Percentiles rank a stretch among this genome's conserved stretches.
Evolutionary conservation across 2,329 filamentous ascomycete species (phyloP).

Genomic region (Nigrospora osmanthi): DNA sequence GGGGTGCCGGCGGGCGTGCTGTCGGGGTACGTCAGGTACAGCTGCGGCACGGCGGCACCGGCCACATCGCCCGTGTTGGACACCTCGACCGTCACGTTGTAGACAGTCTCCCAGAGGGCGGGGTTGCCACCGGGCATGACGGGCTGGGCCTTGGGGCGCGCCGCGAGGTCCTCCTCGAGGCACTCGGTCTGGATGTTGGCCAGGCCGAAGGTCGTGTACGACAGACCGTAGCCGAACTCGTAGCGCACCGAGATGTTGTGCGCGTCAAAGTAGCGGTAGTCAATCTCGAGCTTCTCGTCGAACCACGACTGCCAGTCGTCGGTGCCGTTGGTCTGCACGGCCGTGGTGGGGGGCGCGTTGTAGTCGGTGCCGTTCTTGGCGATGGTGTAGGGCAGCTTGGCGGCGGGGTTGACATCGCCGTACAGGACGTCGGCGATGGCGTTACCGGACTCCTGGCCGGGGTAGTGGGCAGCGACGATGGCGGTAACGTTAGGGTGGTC

Average conservation of each 20-base stretch:
- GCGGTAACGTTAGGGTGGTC: constrained; percentile 54
- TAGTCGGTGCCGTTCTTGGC: constrained; percentile 45
- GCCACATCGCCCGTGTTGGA: constrained; percentile 59
- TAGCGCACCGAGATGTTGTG: constrained; percentile 51
- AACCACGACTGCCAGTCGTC: constrained; percentile 41
- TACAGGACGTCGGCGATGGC: constrained; percentile 54
- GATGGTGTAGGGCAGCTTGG: constrained; percentile 61
- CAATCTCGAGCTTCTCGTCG: constrained; percentile 57
- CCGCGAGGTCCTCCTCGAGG: neutral
- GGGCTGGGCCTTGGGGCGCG: constrained; percentile 16
- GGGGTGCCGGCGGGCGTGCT: constrained; percentile 22
- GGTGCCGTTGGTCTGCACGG: constrained; percentile 25
- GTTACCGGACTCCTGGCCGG: constrained; percentile 55
- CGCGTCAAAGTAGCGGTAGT: constrained; percentile 60
- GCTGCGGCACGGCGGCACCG: constrained; percentile 66
- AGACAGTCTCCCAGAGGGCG: constrained; percentile 60
- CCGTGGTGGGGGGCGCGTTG: constrained; percentile 30
- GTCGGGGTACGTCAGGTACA: constrained; percentile 22
- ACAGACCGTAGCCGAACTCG: constrained; percentile 58
- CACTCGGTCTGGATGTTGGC: constrained; percentile 12
- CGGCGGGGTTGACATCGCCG: constrained; percentile 51
- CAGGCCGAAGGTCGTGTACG: constrained; percentile 50
- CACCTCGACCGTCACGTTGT: constrained; percentile 57
- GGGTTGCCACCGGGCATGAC: constrained; percentile 53
- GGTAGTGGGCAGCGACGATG: constrained; percentile 52